Evolutionary conservation across 108 stramenopile species (phyloP).

Genomic region (Mediolabrus comicus): DNA sequence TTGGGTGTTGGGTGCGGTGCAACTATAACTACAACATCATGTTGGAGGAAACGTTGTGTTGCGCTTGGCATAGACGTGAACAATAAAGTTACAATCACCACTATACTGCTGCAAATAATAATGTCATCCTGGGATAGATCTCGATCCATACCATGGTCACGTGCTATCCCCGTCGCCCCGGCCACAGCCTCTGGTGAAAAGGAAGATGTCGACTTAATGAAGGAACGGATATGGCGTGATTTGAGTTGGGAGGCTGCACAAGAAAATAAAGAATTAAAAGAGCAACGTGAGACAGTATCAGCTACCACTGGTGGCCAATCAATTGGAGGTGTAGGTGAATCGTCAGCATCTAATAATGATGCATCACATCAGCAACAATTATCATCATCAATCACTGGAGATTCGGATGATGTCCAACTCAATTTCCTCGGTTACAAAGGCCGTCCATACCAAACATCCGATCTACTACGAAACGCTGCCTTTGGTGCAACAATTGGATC

Average conservation of each 20-base stretch:
- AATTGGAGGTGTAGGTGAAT: background rate
- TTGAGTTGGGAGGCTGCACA: slow-evolving; percentile 66
- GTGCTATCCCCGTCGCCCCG: slow-evolving; percentile 32
- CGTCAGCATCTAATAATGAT: background rate
- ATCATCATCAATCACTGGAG: background rate
- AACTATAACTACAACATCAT: too few species aligned
- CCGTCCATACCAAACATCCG: slow-evolving; percentile 56
- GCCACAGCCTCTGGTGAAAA: slow-evolving; percentile 34
- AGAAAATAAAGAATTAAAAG: slow-evolving; percentile 30
- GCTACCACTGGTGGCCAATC: background rate
- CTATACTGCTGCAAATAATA: background rate
- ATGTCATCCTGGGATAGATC: slow-evolving; percentile 88
- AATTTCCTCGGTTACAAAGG: slow-evolving; percentile 32
- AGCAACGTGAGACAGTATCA: slow-evolving; percentile 4
- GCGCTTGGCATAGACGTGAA: too few species aligned
- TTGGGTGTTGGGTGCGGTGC: too few species aligned
- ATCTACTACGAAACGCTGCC: slow-evolving; percentile 63
- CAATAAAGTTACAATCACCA: background rate
- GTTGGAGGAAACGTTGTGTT: too few species aligned
- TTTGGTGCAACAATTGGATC: slow-evolving; percentile 80
- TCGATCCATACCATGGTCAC: slow-evolving; percentile 77
- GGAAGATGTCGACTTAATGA: slow-evolving; percentile 47
- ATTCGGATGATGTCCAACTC: background rate
- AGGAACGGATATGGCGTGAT: slow-evolving; percentile 68
- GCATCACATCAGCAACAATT: slow-evolving; percentile 6